phyloP scores from a whole-genome alignment of 2,329 filamentous ascomycete genomes.

The Aspergillus awamori region DNA sequence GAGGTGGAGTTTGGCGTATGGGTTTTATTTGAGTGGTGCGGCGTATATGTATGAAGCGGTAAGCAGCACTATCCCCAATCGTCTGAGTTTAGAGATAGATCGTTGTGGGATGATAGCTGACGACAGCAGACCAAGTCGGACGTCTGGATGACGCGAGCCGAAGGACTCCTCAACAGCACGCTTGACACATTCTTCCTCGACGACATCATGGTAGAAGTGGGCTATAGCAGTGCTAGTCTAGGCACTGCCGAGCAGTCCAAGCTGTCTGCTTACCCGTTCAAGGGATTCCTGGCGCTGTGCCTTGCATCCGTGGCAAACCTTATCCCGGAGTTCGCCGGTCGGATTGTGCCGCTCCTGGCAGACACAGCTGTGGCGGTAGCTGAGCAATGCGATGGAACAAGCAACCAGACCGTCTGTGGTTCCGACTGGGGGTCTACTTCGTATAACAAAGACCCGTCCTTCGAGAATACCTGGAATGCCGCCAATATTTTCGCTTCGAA shows the following conservation, averaged over 20 bases:
- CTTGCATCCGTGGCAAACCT: neutral
- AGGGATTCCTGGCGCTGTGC: neutral
- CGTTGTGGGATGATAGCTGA: neutral
- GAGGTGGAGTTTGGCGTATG: neutral
- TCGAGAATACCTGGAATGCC: neutral
- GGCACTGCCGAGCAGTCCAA: neutral
- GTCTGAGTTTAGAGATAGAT: neutral
- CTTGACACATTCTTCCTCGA: neutral
- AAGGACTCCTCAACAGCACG: neutral
- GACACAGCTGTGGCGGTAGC: neutral
- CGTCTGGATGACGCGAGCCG: neutral
- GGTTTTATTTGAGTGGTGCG: neutral
- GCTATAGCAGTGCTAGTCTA: neutral
- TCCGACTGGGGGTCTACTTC: neutral
- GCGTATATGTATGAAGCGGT: neutral
- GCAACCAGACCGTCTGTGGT: neutral
- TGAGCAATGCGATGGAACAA: neutral
- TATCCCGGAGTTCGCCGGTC: neutral
- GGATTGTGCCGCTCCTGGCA: neutral
- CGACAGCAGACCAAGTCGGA: neutral
- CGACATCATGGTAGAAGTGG: neutral
- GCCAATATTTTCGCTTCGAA: neutral
- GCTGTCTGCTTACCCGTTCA: neutral
- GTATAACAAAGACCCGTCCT: neutral
- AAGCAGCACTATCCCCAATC: neutral